These are phyloP conservation scores for Phytophthora melonis DNA, from an alignment of 352 stramenopile genomes.

Conservation along the genomic window DNA sequence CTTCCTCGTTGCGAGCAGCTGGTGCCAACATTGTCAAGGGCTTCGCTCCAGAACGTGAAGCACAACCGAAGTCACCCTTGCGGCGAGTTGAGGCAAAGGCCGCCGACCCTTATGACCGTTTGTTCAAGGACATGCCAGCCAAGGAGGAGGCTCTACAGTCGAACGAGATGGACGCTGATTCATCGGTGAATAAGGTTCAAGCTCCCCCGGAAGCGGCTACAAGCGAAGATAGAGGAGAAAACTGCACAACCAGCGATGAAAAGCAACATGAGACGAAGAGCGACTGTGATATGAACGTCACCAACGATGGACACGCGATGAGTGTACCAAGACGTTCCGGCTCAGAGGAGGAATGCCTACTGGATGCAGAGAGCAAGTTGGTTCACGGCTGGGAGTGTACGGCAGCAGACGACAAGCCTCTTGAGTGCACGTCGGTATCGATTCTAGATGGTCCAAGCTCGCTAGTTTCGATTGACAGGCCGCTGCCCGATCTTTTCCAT, in stretches of 20 bases:
- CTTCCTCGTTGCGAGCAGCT: conserved; percentile 17
- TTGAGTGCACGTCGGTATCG: conserved; percentile 38
- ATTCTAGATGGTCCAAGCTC: conserved; percentile 45
- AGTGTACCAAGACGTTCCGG: neutral
- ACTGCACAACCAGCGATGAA: neutral
- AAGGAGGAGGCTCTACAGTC: neutral
- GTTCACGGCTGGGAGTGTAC: conserved; percentile 29
- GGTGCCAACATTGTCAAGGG: conserved; percentile 26
- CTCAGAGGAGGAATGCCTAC: conserved; percentile 28
- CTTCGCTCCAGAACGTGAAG: neutral
- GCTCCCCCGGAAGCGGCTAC: neutral
- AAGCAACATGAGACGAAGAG: neutral
- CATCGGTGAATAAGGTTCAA: neutral
- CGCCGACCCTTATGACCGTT: neutral
- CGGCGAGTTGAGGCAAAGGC: conserved; percentile 8
- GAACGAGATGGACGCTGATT: neutral
- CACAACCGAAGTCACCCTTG: neutral
- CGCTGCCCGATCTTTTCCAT: conserved; percentile 29
- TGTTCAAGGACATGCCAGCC: neutral
- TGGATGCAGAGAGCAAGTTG: conserved; percentile 41
- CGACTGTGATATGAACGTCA: neutral
- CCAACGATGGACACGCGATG: neutral
- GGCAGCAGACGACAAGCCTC: conserved; percentile 24
- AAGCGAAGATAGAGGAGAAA: neutral
- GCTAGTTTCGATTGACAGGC: conserved; percentile 37